Evolutionary conservation across 306 rosid species (phyloP), one percentile per base, ranked within the genome.

Genomic region (Cucumis melo): DNA sequence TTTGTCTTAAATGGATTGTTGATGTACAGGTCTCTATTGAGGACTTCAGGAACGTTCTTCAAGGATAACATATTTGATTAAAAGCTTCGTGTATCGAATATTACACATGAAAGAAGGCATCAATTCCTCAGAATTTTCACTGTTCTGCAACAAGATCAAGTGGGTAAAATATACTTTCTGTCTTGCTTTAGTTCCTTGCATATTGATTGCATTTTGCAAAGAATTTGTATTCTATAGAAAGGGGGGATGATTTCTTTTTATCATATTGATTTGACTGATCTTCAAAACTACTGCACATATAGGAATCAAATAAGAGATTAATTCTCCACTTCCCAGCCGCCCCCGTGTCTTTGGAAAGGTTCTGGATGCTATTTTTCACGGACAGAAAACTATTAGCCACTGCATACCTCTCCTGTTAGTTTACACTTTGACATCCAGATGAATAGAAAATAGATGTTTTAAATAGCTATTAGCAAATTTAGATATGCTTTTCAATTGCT

Each of bases 31-130:
- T 71, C 4, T 71, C 20, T 15, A 56, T 48, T 46, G 59, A 71
- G 39, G 59, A 46, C 53, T 71, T 48, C 38, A 42, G 55, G 56
- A 20, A 36, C 8, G 56, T 42, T 68, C 54, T 67, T 68, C 59
- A 46, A 71, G 76, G 59, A 71, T 59, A 71, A 68, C 56, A 68
- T 46, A 5, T 71, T 71, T 71, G 59, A 71, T 71, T 29, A 14
- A 71, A 71, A 71, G 24, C 59, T 24, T 24, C 16, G 15, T 46
- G 59, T 23, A 24, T 70, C 39, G 59, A 48, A 71, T 27, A 71
- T 24, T 27, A 14, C 57, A 71, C 59, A 46, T 48, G 58, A 71
- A 11, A 71, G 76, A 32, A 68, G 15, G 59, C 41, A 50, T 24
- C n/a, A 17, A 71, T 24, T 46, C 76, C 76, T 48, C 21, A 41